These are phyloP conservation scores for Firmiana major DNA, from an alignment of 345 rosid genomes.

Conservation along the genomic window DNA sequence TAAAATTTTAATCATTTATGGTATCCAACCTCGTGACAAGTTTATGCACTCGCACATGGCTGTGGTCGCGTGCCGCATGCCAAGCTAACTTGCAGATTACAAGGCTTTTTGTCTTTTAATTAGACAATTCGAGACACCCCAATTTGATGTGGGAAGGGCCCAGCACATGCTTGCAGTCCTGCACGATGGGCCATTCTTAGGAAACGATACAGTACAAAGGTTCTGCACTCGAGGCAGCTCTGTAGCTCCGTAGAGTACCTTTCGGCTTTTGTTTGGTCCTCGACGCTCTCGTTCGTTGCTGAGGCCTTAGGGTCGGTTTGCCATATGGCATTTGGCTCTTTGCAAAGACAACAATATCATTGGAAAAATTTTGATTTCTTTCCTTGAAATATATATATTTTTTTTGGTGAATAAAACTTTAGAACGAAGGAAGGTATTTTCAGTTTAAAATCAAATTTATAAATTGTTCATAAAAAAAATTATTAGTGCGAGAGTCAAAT, in stretches of 20 bases:
- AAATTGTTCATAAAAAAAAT: too few relatives aligned
- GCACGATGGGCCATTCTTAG: not conserved
- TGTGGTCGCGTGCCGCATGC: too few relatives aligned
- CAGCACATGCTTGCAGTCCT: not conserved
- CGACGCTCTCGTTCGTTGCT: too few relatives aligned
- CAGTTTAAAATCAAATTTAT: too few relatives aligned
- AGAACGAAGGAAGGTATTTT: too few relatives aligned
- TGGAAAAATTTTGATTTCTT: not conserved
- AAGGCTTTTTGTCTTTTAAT: not conserved
- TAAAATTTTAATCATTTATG: not conserved
- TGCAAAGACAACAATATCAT: not conserved
- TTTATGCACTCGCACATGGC: not conserved
- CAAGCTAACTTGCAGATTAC: not conserved
- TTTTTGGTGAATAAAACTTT: too few relatives aligned
- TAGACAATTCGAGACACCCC: not conserved
- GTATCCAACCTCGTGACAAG: not conserved
- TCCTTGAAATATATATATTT: not conserved
- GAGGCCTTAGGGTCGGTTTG: too few relatives aligned
- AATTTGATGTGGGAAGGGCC: not conserved
- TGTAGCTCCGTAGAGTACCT: too few relatives aligned
- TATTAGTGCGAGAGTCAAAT: too few relatives aligned
- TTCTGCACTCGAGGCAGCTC: too few relatives aligned
- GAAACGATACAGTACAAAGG: not conserved
- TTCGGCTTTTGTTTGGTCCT: too few relatives aligned
- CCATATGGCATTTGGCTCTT: not conserved